A percentile compares a stretch with the other conserved stretches of the same genome.
Evolutionary conservation across 495 filamentous ascomycete species (phyloP).

Genomic region (Aspergillus diversus): DNA sequence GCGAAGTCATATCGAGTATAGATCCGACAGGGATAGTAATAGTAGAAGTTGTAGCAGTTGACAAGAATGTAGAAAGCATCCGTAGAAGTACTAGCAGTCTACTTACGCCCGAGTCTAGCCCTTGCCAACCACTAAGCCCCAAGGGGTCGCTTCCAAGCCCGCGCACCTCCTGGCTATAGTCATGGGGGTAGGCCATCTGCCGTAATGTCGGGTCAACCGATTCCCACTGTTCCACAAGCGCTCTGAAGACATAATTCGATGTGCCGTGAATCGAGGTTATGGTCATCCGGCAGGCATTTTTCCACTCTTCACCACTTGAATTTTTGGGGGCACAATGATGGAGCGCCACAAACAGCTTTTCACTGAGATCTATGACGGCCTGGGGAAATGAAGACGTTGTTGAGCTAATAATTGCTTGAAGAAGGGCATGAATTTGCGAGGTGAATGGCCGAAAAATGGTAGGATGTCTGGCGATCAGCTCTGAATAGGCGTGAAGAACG

Average conservation of each 20-base stretch:
- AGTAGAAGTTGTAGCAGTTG: constrained; percentile 58
- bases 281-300: constrained; percentile 58
- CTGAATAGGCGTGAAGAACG: constrained; percentile 64
- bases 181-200: constrained; percentile 28
- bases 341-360: constrained; percentile 65
- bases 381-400: constrained; percentile 43
- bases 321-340: constrained; percentile 79
- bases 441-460: constrained; percentile 78
- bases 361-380: constrained; percentile 54
- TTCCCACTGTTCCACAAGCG: constrained; percentile 77
- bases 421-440: constrained; percentile 63
- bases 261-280: constrained; percentile 67
- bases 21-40: constrained; percentile 66
- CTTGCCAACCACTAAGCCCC: constrained; percentile 69
- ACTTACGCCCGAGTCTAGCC: constrained; percentile 70
- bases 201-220: constrained; percentile 47
- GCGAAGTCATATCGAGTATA: constrained; percentile 65
- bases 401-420: constrained; percentile 51
- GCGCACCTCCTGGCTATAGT: constrained; percentile 43
- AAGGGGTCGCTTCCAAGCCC: constrained; percentile 43
- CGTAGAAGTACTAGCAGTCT: constrained; percentile 64
- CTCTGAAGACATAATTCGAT: constrained; percentile 73
- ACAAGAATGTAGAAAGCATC: constrained; percentile 59
- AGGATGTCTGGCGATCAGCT: constrained; percentile 74
- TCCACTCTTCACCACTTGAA: constrained; percentile 73